Conservation (phyloP, 495 filamentous ascomycete species). For the Neurospora sp. region DNA sequence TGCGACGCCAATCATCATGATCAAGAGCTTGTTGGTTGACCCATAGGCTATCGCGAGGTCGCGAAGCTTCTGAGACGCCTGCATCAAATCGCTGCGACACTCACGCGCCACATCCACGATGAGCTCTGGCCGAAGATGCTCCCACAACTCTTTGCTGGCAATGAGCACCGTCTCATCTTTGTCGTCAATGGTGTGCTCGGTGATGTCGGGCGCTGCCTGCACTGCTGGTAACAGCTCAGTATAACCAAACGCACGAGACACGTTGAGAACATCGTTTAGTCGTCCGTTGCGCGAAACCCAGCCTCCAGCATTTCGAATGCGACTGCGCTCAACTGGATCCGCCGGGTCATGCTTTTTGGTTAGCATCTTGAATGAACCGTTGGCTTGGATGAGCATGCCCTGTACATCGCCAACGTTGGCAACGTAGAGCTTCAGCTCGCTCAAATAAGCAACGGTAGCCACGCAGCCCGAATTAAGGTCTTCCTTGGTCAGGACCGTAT, state of each 20-base stretch:
- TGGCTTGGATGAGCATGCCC: constrained; percentile 83
- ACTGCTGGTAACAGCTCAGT: constrained; percentile 85
- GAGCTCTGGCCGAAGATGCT: constrained; percentile 77
- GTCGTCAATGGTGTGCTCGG: constrained; percentile 68
- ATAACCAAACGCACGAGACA: constrained; percentile 92
- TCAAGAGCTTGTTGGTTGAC: constrained; percentile 89
- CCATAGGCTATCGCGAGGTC: constrained; percentile 95
- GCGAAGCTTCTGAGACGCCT: constrained; percentile 88
- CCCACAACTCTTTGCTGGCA: constrained; percentile 89
- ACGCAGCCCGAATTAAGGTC: constrained; percentile 84
- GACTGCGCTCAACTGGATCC: constrained; percentile 66
- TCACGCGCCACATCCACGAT: constrained; percentile 84
- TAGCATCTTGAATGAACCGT: constrained; percentile 67
- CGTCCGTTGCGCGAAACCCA: constrained; percentile 92
- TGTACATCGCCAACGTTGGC: constrained; percentile 94
- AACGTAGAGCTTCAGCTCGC: constrained; percentile 81
- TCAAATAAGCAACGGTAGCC: constrained; percentile 83
- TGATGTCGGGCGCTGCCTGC: constrained; percentile 80
- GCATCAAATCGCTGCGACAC: constrained; percentile 80
- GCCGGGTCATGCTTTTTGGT: constrained; percentile 91
- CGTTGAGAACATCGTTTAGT: constrained; percentile 80
- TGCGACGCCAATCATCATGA: constrained; percentile 90
- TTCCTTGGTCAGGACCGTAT: constrained; percentile 63
- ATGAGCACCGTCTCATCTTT: constrained; percentile 91
- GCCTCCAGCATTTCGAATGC: constrained; percentile 89